These are phyloP conservation scores for Sutorius australiensis DNA, from an alignment of 768 basidiomycete genomes.

Conservation along the genomic window DNA sequence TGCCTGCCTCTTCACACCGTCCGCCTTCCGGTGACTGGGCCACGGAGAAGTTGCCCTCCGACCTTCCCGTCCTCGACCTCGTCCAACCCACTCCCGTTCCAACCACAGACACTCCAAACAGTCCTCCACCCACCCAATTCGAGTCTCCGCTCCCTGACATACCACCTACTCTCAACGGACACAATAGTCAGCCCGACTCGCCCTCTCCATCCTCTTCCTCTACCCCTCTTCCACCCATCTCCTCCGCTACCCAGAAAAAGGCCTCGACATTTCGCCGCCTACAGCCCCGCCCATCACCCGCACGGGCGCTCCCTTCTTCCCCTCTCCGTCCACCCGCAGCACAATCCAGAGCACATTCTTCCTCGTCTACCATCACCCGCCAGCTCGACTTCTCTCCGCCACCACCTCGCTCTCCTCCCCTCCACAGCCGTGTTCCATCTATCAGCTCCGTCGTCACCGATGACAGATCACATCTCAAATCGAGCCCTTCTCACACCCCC, in stretches of 20 bases:
- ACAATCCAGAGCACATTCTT: conserved; percentile 16
- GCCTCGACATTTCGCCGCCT: conserved; percentile 53
- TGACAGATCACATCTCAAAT: conserved; percentile 2
- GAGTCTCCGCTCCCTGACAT: no score
- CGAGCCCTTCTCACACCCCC: conserved; percentile 15
- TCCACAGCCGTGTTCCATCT: conserved; percentile 33
- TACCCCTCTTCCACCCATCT: neutral
- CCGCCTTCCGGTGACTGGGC: conserved; percentile 19
- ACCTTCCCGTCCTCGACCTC: conserved; percentile 6
- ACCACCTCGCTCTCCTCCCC: conserved; percentile 25
- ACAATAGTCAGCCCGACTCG: conserved; percentile 5
- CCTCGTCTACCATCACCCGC: conserved; percentile 18
- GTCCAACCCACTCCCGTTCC: neutral
- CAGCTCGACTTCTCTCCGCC: conserved; percentile 24
- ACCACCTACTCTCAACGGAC: conserved; percentile 6
- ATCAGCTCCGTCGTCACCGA: conserved; percentile 21
- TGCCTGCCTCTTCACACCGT: conserved; percentile 7
- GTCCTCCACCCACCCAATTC: neutral
- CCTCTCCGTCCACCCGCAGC: conserved; percentile 32
- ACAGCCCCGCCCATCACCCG: conserved; percentile 32
- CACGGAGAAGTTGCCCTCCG: conserved; percentile 16
- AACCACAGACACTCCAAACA: neutral
- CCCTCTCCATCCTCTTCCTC: conserved; percentile 9
- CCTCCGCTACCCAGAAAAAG: conserved; percentile 22
- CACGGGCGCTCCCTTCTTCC: conserved; percentile 29